Evolutionary conservation across 2,329 filamentous ascomycete species (phyloP), one percentile per base, ranked within the genome.

Genomic region (Aspergillus persii): DNA sequence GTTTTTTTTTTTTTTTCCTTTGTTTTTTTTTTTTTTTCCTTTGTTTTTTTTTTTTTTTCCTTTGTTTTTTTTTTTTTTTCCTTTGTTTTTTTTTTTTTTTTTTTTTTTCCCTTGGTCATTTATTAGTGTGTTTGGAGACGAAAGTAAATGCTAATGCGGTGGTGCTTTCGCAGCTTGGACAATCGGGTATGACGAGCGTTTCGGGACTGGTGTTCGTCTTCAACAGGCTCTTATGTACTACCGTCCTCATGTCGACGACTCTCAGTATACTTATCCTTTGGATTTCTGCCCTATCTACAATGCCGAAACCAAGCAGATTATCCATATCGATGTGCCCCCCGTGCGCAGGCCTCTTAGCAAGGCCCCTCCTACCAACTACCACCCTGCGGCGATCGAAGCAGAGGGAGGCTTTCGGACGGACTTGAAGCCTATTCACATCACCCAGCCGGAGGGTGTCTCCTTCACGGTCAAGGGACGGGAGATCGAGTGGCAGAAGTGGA

Each of bases 201-300:
- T 92, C 69, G 93, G 92, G 62, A 94, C 79, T 72, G 81, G 81
- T 48, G 82, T 91, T 48, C 87, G 93, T 56, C 84, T 96, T 3
- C 93, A 97, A 77, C 93, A 97, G 77, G 93, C 92, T 2, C 81
- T 97, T 56, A 96, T 96, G 92, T 97, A 97, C 81, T 97, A 96
- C 76, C 87, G 93, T 15, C 92, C 92, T 3, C 83, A 94, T 67
- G 71, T 89, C 18, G 92, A 96, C 69, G 90, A 94, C 78, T 91
- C 86, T 74, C 93, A 96, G 77, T 97, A 97, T 76, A 89, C 90
- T 44, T 96, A 89, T 71, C 93, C 93, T 0, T 84, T 97, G 54
- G 93, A 97, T 76, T 97, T 97, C 78, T 96, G 92, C 71, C 93
- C 93, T 1, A 96, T 96, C 70, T 96, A 87, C 76, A 92, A 96